Percentiles rank a stretch among this genome's conserved stretches.
These are phyloP conservation scores for Penicillium steckii DNA, from an alignment of 495 filamentous ascomycete genomes.

Conservation along the genomic window DNA sequence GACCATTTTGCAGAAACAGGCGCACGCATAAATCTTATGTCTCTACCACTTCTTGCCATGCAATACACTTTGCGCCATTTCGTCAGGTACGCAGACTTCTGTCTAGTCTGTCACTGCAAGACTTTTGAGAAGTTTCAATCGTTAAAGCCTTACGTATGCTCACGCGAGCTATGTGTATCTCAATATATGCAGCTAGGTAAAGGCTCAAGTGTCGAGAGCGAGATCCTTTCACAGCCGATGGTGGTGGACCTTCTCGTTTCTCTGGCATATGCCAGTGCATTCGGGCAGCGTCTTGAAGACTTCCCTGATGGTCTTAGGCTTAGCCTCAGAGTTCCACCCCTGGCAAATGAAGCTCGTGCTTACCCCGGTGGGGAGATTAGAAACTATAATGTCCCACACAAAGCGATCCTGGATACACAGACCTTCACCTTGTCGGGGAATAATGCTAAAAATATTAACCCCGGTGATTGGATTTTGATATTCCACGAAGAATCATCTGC, in stretches of 20 bases:
- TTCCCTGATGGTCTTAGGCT: slow-evolving; percentile 70
- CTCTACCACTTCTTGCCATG: slow-evolving; percentile 72
- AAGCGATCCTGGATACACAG: slow-evolving; percentile 21
- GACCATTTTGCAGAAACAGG: slow-evolving; percentile 51
- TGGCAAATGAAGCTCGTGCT: neutral
- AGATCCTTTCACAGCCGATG: slow-evolving; percentile 74
- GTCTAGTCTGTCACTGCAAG: slow-evolving; percentile 79
- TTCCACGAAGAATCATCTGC: slow-evolving; percentile 25
- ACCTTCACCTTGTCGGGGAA: slow-evolving; percentile 45
- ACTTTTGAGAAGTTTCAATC: slow-evolving; percentile 72
- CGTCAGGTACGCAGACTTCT: slow-evolving; percentile 82
- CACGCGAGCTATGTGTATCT: slow-evolving; percentile 74
- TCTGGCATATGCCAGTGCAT: slow-evolving; percentile 70
- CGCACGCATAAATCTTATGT: slow-evolving; percentile 27
- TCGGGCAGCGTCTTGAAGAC: slow-evolving; percentile 44
- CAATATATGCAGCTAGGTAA: slow-evolving; percentile 91
- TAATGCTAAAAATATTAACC: slow-evolving; percentile 29
- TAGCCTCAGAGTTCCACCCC: slow-evolving; percentile 61
- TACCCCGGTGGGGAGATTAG: neutral
- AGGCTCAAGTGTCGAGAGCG: slow-evolving; percentile 81
- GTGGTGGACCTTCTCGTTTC: slow-evolving; percentile 86
- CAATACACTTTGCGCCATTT: slow-evolving; percentile 81
- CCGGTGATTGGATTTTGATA: slow-evolving; percentile 58
- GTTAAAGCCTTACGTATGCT: slow-evolving; percentile 91
- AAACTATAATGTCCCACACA: neutral